Evolutionary conservation across 2,329 filamentous ascomycete species (phyloP).

Genomic region (Xylaria sp.): DNA sequence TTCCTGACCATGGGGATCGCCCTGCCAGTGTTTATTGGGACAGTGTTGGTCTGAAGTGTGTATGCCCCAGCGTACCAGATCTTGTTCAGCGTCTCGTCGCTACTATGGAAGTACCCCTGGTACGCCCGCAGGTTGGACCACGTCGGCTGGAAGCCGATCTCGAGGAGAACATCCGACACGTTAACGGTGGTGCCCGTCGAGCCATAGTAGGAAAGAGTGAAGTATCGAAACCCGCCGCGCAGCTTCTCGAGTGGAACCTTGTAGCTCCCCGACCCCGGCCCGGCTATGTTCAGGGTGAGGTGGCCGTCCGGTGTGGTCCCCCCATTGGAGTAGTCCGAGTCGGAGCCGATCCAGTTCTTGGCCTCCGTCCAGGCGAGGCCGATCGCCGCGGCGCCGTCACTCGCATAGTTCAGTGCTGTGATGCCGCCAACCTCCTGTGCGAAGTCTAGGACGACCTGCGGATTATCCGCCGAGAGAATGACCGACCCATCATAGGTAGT

Average conservation of each 20-base stretch:
- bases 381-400: conserved; percentile 52
- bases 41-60: conserved; percentile 57
- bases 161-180: conserved; percentile 49
- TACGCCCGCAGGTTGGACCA: conserved; percentile 24
- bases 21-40: conserved; percentile 44
- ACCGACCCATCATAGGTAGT: conserved; percentile 8
- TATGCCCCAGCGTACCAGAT: conserved; percentile 68
- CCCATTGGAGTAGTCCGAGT: conserved; percentile 61
- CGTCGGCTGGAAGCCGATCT: conserved; percentile 28
- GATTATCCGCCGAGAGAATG: neutral
- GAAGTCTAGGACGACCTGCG: conserved; percentile 63
- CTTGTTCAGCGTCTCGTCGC: conserved; percentile 58
- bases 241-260: conserved; percentile 52
- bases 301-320: conserved; percentile 58
- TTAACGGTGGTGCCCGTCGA: conserved; percentile 32
- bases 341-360: conserved; percentile 59
- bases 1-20: conserved; percentile 44
- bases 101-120: conserved; percentile 23
- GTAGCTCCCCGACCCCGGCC: conserved; percentile 47
- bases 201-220: conserved; percentile 52
- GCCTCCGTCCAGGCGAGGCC: conserved; percentile 61
- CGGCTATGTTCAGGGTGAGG: conserved; percentile 55
- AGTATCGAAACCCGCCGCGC: conserved; percentile 64
- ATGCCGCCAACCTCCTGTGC: conserved; percentile 68
- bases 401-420: conserved; percentile 61